Evolutionary conservation across 768 basidiomycete species (phyloP).

Genomic region (Russula vinacea): DNA sequence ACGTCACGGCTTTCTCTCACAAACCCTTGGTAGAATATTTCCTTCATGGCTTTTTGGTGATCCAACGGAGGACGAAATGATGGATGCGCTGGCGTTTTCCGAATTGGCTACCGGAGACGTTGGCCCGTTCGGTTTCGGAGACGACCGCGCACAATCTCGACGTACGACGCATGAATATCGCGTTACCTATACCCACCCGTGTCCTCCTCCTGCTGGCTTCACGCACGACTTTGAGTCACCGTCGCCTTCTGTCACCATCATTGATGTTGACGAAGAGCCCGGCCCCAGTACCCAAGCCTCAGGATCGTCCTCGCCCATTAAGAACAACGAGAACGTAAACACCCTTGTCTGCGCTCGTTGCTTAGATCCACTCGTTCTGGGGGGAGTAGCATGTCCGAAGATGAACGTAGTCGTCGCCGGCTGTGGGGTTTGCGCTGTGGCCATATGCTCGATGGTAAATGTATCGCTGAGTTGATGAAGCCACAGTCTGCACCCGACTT

Average conservation of each 20-base stretch:
- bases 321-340: conserved; percentile 38
- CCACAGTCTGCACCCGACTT: conserved; percentile 35
- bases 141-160: conserved; percentile 3
- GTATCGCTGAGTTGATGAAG: conserved; percentile 55
- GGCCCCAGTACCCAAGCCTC: conserved; percentile 28
- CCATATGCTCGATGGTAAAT: conserved; percentile 77
- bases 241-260: conserved; percentile 41
- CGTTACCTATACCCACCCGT: conserved; percentile 62
- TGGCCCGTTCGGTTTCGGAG: conserved; percentile 6
- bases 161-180: conserved; percentile 46
- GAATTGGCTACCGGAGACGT: conserved; percentile 15
- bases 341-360: conserved; percentile 68
- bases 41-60: conserved; percentile 29
- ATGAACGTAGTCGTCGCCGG: conserved; percentile 45
- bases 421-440: conserved; percentile 76
- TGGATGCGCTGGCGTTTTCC: conserved; percentile 28
- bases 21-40: conserved; percentile 21
- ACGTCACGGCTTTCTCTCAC: conserved; percentile 26
- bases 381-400: conserved; percentile 41
- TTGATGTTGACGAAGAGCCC: conserved; percentile 47
- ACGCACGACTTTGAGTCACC: conserved; percentile 59
- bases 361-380: conserved; percentile 59
- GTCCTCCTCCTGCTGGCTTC: conserved; percentile 56
- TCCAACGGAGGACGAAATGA: conserved; percentile 26
- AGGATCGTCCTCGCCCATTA: conserved; percentile 33